Conservation (phyloP, 108 stramenopile species). For the Aurantiochytrium sp. region DNA sequence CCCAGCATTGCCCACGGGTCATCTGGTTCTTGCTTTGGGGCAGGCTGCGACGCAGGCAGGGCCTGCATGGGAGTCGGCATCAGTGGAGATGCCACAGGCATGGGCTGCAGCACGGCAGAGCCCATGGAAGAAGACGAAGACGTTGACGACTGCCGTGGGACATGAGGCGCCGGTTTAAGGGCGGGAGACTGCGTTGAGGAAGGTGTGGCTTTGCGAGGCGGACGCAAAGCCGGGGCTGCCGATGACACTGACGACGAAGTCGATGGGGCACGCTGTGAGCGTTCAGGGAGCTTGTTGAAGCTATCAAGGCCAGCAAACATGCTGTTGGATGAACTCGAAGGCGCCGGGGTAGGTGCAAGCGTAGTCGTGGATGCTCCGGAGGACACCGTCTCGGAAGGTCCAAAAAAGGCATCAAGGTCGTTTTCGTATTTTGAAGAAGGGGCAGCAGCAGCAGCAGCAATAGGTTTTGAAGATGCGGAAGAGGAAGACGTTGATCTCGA, state of each 20-base stretch:
- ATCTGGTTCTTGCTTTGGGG: neutral
- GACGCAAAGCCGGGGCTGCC: neutral
- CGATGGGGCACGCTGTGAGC: neutral
- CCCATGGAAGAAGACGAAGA: no score
- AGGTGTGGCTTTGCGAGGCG: neutral
- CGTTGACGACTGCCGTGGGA: no score
- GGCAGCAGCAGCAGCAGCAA: neutral
- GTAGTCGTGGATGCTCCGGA: neutral
- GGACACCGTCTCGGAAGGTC: neutral
- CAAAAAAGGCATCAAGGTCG: neutral
- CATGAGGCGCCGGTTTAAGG: no score
- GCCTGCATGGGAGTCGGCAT: neutral
- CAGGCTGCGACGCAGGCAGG: neutral
- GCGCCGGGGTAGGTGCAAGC: neutral
- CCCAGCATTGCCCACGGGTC: neutral
- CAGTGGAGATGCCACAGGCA: no score
- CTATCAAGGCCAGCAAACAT: slow-evolving; percentile 9
- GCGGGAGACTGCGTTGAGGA: neutral
- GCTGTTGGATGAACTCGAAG: neutral
- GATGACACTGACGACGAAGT: neutral
- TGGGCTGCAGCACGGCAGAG: no score
- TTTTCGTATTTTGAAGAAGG: neutral
- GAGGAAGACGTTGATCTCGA: neutral
- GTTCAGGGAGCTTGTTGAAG: neutral
- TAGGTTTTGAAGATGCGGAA: neutral